A percentile compares a stretch with the other conserved stretches of the same genome.
These are phyloP conservation scores for Gracilaria vermiculophylla DNA, from an alignment of 23 red algal species.

Conservation along the genomic window DNA sequence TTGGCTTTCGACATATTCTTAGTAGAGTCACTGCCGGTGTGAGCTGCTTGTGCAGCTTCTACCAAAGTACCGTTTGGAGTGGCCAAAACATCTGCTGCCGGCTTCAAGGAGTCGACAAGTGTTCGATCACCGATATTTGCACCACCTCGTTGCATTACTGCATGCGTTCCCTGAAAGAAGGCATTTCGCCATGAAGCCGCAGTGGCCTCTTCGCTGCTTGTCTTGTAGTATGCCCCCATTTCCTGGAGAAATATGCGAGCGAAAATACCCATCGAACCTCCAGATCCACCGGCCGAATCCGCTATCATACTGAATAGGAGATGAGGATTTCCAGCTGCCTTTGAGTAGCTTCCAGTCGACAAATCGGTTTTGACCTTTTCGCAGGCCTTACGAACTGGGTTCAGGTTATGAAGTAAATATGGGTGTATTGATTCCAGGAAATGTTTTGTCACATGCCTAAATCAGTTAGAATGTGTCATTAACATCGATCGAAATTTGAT, in stretches of 20 bases:
- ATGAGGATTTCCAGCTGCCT: slow-evolving; percentile 39
- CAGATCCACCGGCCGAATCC: neutral
- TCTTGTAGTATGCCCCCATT: slow-evolving; percentile 1
- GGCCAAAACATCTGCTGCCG: slow-evolving; percentile 63
- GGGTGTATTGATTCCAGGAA: too few relatives aligned
- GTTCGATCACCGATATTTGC: slow-evolving; percentile 64
- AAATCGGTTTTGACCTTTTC: slow-evolving; percentile 22
- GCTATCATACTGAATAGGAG: slow-evolving; percentile 27
- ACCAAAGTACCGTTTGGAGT: neutral
- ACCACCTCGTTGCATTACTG: slow-evolving; percentile 57
- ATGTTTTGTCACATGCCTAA: too few relatives aligned
- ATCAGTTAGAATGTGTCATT: neutral
- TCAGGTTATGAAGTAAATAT: too few relatives aligned
- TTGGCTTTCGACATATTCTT: slow-evolving; percentile 36
- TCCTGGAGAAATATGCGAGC: slow-evolving; percentile 37
- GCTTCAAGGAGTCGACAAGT: slow-evolving; percentile 63
- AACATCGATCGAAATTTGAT: neutral
- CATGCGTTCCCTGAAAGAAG: slow-evolving; percentile 42
- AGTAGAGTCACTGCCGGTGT: slow-evolving; percentile 25
- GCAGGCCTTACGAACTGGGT: slow-evolving; percentile 29
- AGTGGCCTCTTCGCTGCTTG: neutral
- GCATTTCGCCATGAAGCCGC: slow-evolving; percentile 38
- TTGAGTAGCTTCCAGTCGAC: neutral
- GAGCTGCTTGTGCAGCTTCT: slow-evolving; percentile 59
- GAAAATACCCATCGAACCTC: slow-evolving; percentile 34